A percentile compares a stretch with the other conserved stretches of the same genome.
Conservation (phyloP, 2,329 filamentous ascomycete species). For the Biscogniauxia marginata region DNA sequence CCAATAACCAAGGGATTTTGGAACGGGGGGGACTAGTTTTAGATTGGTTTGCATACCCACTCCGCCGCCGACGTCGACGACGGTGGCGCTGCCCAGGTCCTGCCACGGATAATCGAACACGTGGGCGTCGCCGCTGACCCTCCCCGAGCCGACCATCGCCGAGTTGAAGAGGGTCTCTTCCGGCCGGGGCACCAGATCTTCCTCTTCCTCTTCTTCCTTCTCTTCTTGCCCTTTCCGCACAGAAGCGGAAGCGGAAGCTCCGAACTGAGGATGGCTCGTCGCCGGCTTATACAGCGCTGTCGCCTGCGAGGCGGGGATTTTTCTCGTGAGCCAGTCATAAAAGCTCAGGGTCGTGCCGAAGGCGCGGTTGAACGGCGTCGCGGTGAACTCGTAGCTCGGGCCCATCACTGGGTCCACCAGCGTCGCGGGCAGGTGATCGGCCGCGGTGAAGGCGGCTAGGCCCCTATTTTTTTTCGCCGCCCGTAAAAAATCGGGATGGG, state of each 20-base stretch:
- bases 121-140: slow-evolving; percentile 10
- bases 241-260: too few species aligned
- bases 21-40: not conserved
- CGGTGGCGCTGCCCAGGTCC: slow-evolving; percentile 12
- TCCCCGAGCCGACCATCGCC: slow-evolving; percentile 5
- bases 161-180: not conserved
- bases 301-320: slow-evolving; percentile 13
- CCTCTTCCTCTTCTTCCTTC: not conserved
- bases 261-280: slow-evolving; percentile 6
- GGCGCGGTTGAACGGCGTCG: slow-evolving; percentile 15
- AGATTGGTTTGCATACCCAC: slow-evolving; percentile 13
- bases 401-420: slow-evolving; percentile 16
- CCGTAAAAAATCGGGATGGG: not conserved
- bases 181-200: not conserved
- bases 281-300: slow-evolving; percentile 3
- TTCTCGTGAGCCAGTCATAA: slow-evolving; percentile 19
- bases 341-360: slow-evolving; percentile 10
- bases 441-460: slow-evolving; percentile 9
- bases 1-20: too few species aligned
- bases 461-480: slow-evolving; percentile 1
- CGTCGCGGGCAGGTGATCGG: slow-evolving; percentile 15
- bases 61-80: slow-evolving; percentile 20
- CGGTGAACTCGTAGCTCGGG: slow-evolving; percentile 14
- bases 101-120: slow-evolving; percentile 21
- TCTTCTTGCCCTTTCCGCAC: too few species aligned